These are phyloP conservation scores for Calonectria henricotiae DNA, from an alignment of 2,329 filamentous ascomycete species.

Conservation along the genomic window DNA sequence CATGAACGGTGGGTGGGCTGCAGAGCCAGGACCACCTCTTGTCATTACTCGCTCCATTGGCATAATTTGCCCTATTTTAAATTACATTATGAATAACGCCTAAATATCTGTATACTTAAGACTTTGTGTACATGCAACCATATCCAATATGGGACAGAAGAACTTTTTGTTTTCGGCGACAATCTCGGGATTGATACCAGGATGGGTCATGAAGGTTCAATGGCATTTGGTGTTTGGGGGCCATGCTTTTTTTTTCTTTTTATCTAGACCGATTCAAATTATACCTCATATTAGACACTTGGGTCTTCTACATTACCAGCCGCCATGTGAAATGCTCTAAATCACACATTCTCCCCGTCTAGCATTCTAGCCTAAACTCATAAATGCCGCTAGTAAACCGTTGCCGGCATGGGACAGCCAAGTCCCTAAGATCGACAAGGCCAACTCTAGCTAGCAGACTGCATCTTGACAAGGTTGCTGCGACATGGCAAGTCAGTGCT, in stretches of 20 bases:
- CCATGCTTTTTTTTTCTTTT: not conserved
- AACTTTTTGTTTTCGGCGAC: conserved; percentile 16
- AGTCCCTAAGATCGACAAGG: conserved; percentile 12
- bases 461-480: not conserved
- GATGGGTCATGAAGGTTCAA: conserved; percentile 21
- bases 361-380: not conserved
- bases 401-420: conserved; percentile 9
- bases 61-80: conserved; percentile 10
- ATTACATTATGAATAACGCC: conserved; percentile 3
- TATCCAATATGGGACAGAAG: conserved; percentile 8
- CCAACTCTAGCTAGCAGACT: not conserved
- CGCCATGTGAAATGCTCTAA: not conserved
- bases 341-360: not conserved
- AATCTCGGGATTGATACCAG: conserved; percentile 33
- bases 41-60: conserved; percentile 3
- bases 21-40: not conserved
- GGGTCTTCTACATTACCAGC: not conserved
- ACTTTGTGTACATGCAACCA: conserved; percentile 9
- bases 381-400: not conserved
- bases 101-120: not conserved
- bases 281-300: not conserved
- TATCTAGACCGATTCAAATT: not conserved
- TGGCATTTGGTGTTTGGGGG: conserved; percentile 27
- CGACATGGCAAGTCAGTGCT: not conserved
- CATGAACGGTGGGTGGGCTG: conserved; percentile 3